Base-by-base conservation (phyloP, 129 eudicot species). In the Saposhnikovia divaricata region DNA sequence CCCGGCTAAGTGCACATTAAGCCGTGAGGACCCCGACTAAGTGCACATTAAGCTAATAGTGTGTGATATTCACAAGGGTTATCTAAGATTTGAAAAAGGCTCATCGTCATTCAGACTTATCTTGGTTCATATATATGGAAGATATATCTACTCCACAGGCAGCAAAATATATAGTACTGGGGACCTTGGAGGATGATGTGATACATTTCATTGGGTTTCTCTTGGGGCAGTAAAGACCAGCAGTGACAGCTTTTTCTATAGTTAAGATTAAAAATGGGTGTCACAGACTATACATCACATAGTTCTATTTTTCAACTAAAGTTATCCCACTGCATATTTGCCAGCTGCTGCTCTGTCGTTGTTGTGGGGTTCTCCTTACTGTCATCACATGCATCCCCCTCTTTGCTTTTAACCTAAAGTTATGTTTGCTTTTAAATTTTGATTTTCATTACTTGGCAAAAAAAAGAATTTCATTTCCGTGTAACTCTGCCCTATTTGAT, bases 371-470 rank as follows among this genome's bases (percentile, higher is more conserved):
- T 46, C 81, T 50, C 23, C 18, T 79, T 77, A 31, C 81, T 76
- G 51, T 50, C 80, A 72, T 83, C 89, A 86, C 89, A 86, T 86
- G 89, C 85, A 76, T 0, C 43, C 55, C 4, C 50, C 25, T 42
- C 27, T 11, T 25, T 25, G 37, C 70, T 21, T 21, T 31, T 53
- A 7, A 53, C 63, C 63, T 53, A 53, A 53, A 6, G 3, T 21
- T 53, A 19, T 23, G 1, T 25, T 25, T n/a, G 28, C 13, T 25
- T 61, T 61, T 25, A n/a, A 12, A 68, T 31, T 31, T 14, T 68
- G 21, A 11, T 65, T 25, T 65, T 28, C 18, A 10, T n/a, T n/a
- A n/a, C n/a, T n/a, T n/a, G n/a, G n/a, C n/a, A n/a, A n/a, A n/a
- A n/a, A n/a, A n/a, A n/a, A n/a, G n/a, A n/a, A n/a, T n/a, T n/a